Percentiles rank a stretch among this genome's conserved stretches.
Evolutionary conservation across 139 green algal species (phyloP).

Genomic region (Dunaliella primolecta): DNA sequence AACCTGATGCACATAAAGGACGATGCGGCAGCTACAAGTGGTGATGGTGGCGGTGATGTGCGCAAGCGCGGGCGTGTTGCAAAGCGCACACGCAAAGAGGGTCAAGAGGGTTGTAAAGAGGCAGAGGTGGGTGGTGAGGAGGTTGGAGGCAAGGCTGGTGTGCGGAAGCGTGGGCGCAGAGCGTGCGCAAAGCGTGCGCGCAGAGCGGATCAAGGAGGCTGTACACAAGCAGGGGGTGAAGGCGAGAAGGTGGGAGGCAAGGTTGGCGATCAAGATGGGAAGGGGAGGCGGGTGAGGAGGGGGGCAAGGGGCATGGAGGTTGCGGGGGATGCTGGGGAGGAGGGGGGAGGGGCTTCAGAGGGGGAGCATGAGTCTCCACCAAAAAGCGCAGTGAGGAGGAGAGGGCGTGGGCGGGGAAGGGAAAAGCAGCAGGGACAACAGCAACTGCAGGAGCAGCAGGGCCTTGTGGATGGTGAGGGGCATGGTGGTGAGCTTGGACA

Average conservation of each 20-base stretch:
- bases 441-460: not conserved
- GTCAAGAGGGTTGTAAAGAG: too few relatives aligned
- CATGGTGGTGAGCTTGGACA: not conserved
- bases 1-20: not conserved
- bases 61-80: not conserved
- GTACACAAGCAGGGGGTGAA: not conserved
- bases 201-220: too few relatives aligned
- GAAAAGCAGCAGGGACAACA: not conserved
- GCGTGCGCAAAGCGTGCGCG: too few relatives aligned
- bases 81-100: too few relatives aligned
- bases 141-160: not conserved
- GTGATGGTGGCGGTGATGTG: not conserved
- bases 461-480: not conserved
- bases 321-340: too few relatives aligned
- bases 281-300: not conserved
- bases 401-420: not conserved
- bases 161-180: not conserved
- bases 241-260: not conserved
- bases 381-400: not conserved
- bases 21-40: not conserved
- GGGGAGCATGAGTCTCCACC: not conserved
- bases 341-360: not conserved
- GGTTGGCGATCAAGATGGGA: not conserved
- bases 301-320: not conserved
- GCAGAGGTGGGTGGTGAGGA: not conserved